A percentile compares a stretch with the other conserved stretches of the same genome.
Evolutionary conservation across 306 rosid species (phyloP).

Genomic region (Cucurbita argyrosperma): DNA sequence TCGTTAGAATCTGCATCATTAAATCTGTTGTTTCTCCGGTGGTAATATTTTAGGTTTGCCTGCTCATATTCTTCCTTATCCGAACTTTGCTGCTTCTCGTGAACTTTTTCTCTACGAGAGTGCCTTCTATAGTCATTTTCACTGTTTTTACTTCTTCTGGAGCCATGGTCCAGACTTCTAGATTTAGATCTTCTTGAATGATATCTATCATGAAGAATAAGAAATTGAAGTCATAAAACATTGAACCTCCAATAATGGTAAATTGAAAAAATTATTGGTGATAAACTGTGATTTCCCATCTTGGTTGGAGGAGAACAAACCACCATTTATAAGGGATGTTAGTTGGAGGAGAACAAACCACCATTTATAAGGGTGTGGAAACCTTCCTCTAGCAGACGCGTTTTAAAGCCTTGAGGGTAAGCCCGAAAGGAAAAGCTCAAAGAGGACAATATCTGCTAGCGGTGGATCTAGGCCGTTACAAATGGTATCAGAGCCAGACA

Average conservation of each 20-base stretch:
- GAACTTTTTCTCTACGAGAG: not conserved
- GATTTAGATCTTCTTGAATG: constrained; percentile 44
- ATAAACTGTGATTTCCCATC: too few relatives aligned
- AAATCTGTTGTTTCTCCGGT: constrained; percentile 24
- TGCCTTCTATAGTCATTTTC: not conserved
- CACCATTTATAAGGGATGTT: too few relatives aligned
- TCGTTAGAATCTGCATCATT: constrained; percentile 29
- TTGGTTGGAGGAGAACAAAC: too few relatives aligned
- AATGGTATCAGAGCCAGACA: too few relatives aligned
- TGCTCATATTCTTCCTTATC: constrained; percentile 20
- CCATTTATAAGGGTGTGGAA: too few relatives aligned
- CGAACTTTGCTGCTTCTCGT: constrained; percentile 18
- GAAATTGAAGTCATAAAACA: constrained; percentile 2
- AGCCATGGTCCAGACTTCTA: constrained; percentile 26
- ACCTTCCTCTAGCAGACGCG: too few relatives aligned
- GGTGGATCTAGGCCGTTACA: too few relatives aligned
- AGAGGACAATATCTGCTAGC: too few relatives aligned
- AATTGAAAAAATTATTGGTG: not conserved
- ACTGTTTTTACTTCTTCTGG: constrained; percentile 23
- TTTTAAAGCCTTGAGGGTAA: too few relatives aligned
- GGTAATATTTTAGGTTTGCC: constrained; percentile 5
- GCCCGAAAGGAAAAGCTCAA: too few relatives aligned
- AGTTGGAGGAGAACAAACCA: too few relatives aligned
- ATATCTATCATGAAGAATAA: constrained; percentile 26
- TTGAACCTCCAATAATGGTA: not conserved